phyloP scores from a whole-genome alignment of 208 protist species.

The Leishmania turanica region DNA sequence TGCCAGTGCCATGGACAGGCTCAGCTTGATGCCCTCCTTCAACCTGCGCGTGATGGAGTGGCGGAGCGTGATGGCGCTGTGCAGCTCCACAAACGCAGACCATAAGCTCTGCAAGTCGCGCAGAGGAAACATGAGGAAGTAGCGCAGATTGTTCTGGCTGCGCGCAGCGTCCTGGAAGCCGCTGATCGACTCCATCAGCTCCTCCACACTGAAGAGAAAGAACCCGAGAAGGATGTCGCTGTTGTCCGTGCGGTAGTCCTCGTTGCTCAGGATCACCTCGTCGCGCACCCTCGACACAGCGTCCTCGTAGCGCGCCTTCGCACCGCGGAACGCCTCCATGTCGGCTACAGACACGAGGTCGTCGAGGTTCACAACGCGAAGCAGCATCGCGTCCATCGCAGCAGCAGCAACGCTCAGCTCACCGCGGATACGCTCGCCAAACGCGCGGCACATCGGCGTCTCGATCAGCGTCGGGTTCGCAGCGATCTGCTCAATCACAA shows the following conservation, averaged over 20 bases:
- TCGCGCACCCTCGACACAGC: constrained; percentile 72
- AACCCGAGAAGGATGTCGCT: constrained; percentile 85
- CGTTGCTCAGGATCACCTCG: constrained; percentile 83
- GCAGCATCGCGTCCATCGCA: constrained; percentile 79
- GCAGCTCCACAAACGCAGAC: constrained; percentile 44
- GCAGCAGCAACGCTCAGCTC: constrained; percentile 61
- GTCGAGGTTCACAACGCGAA: constrained; percentile 71
- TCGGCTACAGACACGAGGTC: constrained; percentile 55
- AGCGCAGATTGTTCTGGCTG: constrained; percentile 54
- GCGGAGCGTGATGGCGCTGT: constrained; percentile 39
- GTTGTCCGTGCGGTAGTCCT: constrained; percentile 76
- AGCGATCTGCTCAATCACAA: constrained; percentile 76
- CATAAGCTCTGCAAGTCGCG: constrained; percentile 62
- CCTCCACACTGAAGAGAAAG: constrained; percentile 84
- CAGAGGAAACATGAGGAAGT: constrained; percentile 51
- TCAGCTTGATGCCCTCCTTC: constrained; percentile 88
- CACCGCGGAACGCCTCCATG: constrained; percentile 55
- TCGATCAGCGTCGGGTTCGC: constrained; percentile 62
- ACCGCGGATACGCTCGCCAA: constrained; percentile 54
- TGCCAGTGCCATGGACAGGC: constrained; percentile 69
- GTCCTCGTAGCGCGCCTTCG: constrained; percentile 63
- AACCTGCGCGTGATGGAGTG: constrained; percentile 73
- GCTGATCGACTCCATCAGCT: constrained; percentile 67
- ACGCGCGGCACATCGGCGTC: constrained; percentile 69
- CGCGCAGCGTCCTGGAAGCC: constrained; percentile 54